A percentile compares a stretch with the other conserved stretches of the same genome.
Conservation (phyloP, 225 moss, liverwort and hornwort species). For the Pleurozium schreberi region DNA sequence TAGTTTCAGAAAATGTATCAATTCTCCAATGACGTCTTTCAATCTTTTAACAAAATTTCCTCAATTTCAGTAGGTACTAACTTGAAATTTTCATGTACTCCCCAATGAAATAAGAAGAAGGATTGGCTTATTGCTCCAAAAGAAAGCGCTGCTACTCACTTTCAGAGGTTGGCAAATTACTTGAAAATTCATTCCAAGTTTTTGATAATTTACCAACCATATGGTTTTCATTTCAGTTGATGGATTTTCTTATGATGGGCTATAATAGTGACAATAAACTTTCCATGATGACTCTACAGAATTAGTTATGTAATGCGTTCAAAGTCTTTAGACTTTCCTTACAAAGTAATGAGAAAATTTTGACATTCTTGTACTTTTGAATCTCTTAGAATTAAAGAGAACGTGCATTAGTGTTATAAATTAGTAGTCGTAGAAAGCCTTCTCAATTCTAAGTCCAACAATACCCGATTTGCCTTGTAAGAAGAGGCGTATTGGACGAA, state of each 20-base stretch:
- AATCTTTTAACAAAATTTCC: neutral
- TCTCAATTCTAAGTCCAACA: neutral
- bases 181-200: too few relatives aligned
- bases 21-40: neutral
- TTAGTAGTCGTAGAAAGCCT: neutral
- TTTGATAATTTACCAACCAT: neutral
- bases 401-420: neutral
- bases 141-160: neutral
- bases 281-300: neutral
- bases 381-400: neutral
- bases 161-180: too few relatives aligned
- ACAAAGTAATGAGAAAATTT: neutral
- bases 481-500: neutral
- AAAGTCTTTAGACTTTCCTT: neutral
- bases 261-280: neutral
- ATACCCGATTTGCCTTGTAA: neutral
- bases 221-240: neutral
- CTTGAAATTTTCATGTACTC: too few relatives aligned
- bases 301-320: neutral
- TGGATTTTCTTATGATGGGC: neutral
- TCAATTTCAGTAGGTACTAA: neutral
- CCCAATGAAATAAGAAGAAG: neutral
- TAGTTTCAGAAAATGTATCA: rapidly evolving
- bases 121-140: neutral
- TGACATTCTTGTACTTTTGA: neutral